phyloP scores from a whole-genome alignment of 192 early-diverging fungal species.

The Gonapodya prolifera region DNA sequence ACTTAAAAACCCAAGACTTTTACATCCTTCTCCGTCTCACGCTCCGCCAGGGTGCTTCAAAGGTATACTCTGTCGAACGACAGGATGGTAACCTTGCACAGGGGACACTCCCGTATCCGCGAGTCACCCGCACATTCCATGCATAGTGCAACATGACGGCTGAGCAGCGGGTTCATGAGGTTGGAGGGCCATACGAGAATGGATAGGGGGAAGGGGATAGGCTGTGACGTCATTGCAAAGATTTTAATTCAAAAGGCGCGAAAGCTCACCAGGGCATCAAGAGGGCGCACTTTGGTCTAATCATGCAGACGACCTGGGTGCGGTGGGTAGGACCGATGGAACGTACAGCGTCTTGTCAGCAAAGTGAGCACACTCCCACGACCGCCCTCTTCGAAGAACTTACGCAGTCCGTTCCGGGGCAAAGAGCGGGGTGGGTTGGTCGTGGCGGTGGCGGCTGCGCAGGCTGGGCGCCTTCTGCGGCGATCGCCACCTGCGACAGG shows the following conservation, averaged over 20 bases:
- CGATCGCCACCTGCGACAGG: not conserved
- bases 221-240: not conserved
- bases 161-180: not conserved
- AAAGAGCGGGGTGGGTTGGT: not conserved
- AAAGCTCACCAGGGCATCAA: not conserved
- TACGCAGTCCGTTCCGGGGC: not conserved
- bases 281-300: not conserved
- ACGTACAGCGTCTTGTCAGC: not conserved
- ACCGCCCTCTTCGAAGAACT: not conserved
- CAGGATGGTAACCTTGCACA: not conserved
- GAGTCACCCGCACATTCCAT: not conserved
- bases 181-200: not conserved
- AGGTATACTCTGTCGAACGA: not conserved
- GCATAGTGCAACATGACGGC: not conserved
- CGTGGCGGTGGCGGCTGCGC: not conserved
- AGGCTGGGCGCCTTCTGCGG: not conserved
- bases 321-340: not conserved
- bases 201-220: not conserved
- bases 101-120: not conserved
- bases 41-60: too few species aligned
- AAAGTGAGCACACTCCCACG: not conserved
- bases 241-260: not conserved
- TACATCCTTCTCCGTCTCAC: too few species aligned
- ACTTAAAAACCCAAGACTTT: too few species aligned
- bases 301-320: not conserved